Base-by-base conservation (phyloP, 768 basidiomycete genomes). In the Wakefieldia striispora region DNA sequence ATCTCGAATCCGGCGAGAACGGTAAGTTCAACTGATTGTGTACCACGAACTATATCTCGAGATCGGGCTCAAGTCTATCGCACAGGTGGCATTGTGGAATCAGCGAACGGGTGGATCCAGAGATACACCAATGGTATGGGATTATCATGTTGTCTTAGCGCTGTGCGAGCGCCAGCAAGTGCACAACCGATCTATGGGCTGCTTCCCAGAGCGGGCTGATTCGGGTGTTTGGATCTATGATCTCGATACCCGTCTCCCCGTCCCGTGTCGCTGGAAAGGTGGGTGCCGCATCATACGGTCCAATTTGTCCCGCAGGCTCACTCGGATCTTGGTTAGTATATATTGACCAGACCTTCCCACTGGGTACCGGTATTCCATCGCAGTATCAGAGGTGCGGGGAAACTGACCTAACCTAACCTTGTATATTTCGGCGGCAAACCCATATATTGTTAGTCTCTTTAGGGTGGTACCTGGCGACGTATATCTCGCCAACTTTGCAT, bases 141-240 rank as follows among this genome's bases (percentile, higher is more conserved):
- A 89, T 62, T 88, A 89, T 65, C 86, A 88, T 59, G 85, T 84
- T 56, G 66, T 89, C 36, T 74, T 86, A 12, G 62, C 80, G 40
- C 68, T 88, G 26, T 74, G 72, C 36, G 67, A 71, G 49, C 71
- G 60, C 26, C 31, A 40, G 12, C 45, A 40, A 29, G 11, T 12
- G 27, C 23, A 37, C 35, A 42, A 33, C 48, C 44, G 34, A 40
- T 38, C 37, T 14, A 43, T 23, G 47, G 43, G n/a, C 37, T 38
- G 27, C 20, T 19, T n/a, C 33, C 29, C 52, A 17, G 39, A 45
- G 40, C 40, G 37, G 27, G 33, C 33, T n/a, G 54, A 46, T 48
- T 55, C 35, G 43, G 61, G 44, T 36, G 61, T 66, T 40, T 86
- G 83, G 84, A 75, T 86, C 27, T 89, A 88, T 67, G 86, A 89